Conservation (phyloP, 768 basidiomycete genomes). For the Lactifluus hygrophoroides region DNA sequence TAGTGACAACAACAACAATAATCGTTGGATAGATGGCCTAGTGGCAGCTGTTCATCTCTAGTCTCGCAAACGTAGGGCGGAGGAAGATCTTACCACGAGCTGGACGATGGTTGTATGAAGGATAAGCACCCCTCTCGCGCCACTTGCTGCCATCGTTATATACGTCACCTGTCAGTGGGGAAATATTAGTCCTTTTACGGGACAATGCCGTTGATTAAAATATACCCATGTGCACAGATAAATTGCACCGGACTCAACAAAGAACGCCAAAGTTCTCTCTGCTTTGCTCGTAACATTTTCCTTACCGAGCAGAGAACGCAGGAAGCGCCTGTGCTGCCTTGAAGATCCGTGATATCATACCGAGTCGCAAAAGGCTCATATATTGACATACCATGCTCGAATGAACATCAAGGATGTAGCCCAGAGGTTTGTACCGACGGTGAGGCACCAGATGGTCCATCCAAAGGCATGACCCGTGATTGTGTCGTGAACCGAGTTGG, state of each 20-base stretch:
- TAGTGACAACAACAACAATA: slow-evolving; percentile 4
- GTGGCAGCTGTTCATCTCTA: neutral
- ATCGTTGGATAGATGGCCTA: slow-evolving; percentile 6
- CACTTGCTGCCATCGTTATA: neutral
- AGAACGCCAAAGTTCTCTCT: neutral
- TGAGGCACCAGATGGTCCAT: neutral
- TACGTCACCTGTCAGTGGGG: neutral
- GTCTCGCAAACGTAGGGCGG: neutral
- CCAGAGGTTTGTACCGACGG: slow-evolving; percentile 9
- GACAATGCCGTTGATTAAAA: neutral
- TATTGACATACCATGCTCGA: slow-evolving; percentile 1
- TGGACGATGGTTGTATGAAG: neutral
- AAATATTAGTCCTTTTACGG: neutral
- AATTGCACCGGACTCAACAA: slow-evolving; percentile 3
- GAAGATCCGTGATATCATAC: neutral
- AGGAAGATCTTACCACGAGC: slow-evolving; percentile 1
- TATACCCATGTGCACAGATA: slow-evolving; percentile 6
- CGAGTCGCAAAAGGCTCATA: neutral
- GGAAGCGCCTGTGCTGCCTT: slow-evolving; percentile 3
- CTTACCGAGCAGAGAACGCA: neutral
- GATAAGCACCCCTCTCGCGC: neutral
- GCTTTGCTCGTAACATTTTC: neutral
- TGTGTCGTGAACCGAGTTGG: neutral
- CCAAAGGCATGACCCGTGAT: neutral
- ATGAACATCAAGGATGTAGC: slow-evolving; percentile 9